phyloP scores from a whole-genome alignment of 768 basidiomycete genomes.

The Suillus brevipes region DNA sequence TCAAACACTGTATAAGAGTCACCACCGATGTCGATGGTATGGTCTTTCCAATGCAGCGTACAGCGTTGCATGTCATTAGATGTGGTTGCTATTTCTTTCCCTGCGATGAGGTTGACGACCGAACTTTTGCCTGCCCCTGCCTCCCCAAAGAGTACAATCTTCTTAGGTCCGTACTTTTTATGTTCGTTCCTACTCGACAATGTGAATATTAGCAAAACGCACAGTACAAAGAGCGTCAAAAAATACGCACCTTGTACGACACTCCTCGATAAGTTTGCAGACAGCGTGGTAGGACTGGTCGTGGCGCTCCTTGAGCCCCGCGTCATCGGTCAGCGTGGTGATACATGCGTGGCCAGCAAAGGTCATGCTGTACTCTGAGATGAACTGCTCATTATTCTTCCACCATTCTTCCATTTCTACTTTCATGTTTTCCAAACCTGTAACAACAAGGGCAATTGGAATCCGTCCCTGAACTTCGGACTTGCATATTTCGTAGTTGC shows the following conservation, averaged over 20 bases:
- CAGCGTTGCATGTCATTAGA: slow-evolving; percentile 35
- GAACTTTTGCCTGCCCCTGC: slow-evolving; percentile 43
- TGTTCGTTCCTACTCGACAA: background rate
- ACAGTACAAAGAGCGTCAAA: background rate
- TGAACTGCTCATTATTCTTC: slow-evolving; percentile 29
- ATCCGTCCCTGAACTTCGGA: slow-evolving; percentile 18
- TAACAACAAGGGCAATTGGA: slow-evolving; percentile 29
- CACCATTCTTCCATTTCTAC: slow-evolving; percentile 41
- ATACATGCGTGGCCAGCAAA: slow-evolving; percentile 41
- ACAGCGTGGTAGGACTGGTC: slow-evolving; percentile 23
- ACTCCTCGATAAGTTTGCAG: slow-evolving; percentile 17
- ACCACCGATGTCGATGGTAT: slow-evolving; percentile 20
- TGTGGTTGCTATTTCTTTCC: slow-evolving; percentile 25
- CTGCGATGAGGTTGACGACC: slow-evolving; percentile 44
- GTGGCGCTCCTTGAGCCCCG: slow-evolving; percentile 22
- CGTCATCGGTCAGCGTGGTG: slow-evolving; percentile 30
- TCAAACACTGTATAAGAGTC: slow-evolving; percentile 28
- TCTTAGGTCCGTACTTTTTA: slow-evolving; percentile 19
- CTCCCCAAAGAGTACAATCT: slow-evolving; percentile 34
- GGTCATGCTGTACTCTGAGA: slow-evolving; percentile 31
- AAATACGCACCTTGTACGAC: background rate
- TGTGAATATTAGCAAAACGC: background rate
- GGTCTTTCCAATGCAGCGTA: slow-evolving; percentile 32
- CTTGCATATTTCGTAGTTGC: slow-evolving; percentile 26
- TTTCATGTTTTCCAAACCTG: slow-evolving; percentile 34